Base-by-base conservation (phyloP, 768 basidiomycete species). In the Astraeus odoratus region DNA sequence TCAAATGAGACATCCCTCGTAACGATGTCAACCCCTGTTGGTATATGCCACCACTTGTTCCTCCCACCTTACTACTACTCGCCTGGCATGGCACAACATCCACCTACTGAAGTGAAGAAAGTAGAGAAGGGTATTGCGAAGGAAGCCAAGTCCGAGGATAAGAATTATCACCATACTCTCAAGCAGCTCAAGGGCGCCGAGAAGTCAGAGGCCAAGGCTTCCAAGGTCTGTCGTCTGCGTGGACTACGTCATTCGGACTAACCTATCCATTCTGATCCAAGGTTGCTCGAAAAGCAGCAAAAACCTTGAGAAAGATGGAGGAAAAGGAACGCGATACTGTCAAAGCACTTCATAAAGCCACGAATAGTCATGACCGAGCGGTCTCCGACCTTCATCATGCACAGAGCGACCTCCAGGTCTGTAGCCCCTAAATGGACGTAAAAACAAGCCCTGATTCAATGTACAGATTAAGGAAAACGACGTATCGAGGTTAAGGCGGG, bases 121-220 rank as follows among this genome's bases (percentile, higher is more conserved):
- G 45, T 68, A 39, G 75, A 79, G 56, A 75, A 71, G 44, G 59
- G 61, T 15, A 59, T 78, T 27, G 52, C 64, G 4, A 68, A 68
- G 42, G 80, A 82, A 51, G 72, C 73, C 15, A 76, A 74, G 52
- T 63, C 67, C 20, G 79, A 80, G 56, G 67, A 75, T 43, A 68
- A 63, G 38, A 61, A 61, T 25, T 58, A 84, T 52, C 70, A 78
- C 57, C 69, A 72, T 37, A 70, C 75, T 26, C 49, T 79, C 49
- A 79, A 77, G 55, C 76, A 80, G 39, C 64, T 84, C 25, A 61
- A 64, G 16, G 63, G 65, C 25, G 67, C 71, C 7, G 79, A 84
- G 57, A 81, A 81, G 66, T 59, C 61, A 12, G 68, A 76, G 44
- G 56, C 64, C 26, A 78, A 77, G 54, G 71, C 73, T 20, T 64